phyloP scores from a whole-genome alignment of 2,329 filamentous ascomycete species.

The Nemania serpens region DNA sequence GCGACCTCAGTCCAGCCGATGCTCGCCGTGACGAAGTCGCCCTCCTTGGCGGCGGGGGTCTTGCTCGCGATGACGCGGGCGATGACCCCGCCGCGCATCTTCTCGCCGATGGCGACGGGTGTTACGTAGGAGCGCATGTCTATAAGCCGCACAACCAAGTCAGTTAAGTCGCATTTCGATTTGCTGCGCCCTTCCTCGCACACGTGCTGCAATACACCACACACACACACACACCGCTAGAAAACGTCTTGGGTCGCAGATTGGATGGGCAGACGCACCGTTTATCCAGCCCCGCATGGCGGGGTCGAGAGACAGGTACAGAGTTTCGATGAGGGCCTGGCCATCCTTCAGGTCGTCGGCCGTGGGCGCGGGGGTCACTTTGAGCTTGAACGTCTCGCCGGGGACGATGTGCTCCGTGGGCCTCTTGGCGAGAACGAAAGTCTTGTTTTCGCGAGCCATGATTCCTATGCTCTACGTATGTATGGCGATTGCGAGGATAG shows the following conservation, averaged over 20 bases:
- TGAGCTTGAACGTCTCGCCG: constrained; percentile 65
- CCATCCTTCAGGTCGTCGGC: constrained; percentile 63
- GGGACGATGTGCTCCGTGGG: constrained; percentile 65
- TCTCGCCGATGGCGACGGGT: constrained; percentile 68
- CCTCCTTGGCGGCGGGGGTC: constrained; percentile 57
- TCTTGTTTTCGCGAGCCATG: constrained; percentile 53
- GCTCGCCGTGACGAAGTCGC: constrained; percentile 60
- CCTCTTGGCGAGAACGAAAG: constrained; percentile 66
- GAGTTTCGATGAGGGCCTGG: constrained; percentile 62
- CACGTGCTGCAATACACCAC: too few species aligned
- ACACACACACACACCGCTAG: too few species aligned
- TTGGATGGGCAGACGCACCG: constrained; percentile 43
- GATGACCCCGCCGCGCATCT: constrained; percentile 69
- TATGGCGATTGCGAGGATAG: background rate
- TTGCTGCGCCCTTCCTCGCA: background rate
- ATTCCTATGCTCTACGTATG: constrained; percentile 18
- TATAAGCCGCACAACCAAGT: constrained; percentile 33
- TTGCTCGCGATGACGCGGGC: constrained; percentile 66
- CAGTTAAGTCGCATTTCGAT: background rate
- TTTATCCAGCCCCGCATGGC: constrained; percentile 78
- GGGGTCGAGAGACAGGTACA: constrained; percentile 73
- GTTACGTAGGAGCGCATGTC: constrained; percentile 65
- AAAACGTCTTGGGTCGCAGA: background rate
- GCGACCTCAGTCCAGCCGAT: constrained; percentile 71
- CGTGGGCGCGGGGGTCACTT: constrained; percentile 56